Conservation (phyloP, 1,284 basidiomycete species). For the Leccinum proximum region DNA sequence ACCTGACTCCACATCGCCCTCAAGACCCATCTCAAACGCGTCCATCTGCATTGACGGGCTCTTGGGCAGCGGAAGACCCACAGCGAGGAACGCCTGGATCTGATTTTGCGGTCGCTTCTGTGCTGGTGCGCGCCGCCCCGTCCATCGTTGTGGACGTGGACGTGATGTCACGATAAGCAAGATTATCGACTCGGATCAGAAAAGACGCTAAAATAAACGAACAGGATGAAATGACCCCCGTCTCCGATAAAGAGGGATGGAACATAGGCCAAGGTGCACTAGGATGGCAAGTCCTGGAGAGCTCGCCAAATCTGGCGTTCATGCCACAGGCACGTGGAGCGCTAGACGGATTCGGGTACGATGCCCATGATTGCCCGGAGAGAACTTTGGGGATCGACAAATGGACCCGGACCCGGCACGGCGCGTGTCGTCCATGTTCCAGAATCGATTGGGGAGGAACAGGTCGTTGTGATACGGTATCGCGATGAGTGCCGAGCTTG, state of each 20-base stretch:
- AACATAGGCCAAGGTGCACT: background rate
- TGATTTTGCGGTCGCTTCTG: conserved; percentile 34
- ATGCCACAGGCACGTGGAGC: background rate
- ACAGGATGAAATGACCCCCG: background rate
- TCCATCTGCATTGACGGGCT: conserved; percentile 59
- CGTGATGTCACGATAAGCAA: background rate
- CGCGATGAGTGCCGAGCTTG: background rate
- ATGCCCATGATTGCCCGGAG: background rate
- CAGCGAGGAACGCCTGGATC: conserved; percentile 50
- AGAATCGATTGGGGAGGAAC: background rate
- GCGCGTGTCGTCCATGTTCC: background rate
- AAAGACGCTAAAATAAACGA: background rate
- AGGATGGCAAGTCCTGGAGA: background rate
- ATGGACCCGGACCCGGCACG: background rate
- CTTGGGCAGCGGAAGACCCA: conserved; percentile 63
- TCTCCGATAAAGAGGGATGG: background rate
- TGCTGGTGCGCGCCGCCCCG: background rate
- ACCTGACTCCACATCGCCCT: conserved; percentile 43
- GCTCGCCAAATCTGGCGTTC: background rate
- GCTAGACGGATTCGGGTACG: background rate
- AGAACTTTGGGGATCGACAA: background rate
- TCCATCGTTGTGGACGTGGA: background rate
- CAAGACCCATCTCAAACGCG: conserved; percentile 30
- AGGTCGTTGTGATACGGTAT: background rate
- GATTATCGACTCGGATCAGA: conserved; percentile 1